Conservation (phyloP, 1,139 yeast genomes). For the Magnusiomyces suaveolens region DNA sequence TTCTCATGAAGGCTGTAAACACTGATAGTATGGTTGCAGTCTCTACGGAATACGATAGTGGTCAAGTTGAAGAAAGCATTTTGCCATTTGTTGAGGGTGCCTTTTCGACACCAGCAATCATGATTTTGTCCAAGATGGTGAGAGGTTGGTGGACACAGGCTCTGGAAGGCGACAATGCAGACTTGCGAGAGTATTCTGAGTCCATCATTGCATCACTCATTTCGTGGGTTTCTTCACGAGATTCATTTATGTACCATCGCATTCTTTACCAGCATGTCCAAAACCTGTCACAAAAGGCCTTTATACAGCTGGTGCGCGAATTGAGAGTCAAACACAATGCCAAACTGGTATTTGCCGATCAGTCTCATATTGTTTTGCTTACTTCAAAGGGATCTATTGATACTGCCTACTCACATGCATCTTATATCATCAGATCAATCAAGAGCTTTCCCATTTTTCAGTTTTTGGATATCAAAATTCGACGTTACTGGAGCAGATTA, state of each 20-base stretch:
- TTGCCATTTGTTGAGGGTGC: slow-evolving; percentile 43
- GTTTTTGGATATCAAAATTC: slow-evolving; percentile 65
- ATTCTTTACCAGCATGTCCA: slow-evolving; percentile 79
- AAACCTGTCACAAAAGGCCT: slow-evolving; percentile 73
- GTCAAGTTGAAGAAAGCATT: slow-evolving; percentile 12
- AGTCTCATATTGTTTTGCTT: slow-evolving; percentile 62
- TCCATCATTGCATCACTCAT: slow-evolving; percentile 74
- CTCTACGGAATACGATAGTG: slow-evolving; percentile 17
- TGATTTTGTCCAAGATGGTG: slow-evolving; percentile 62
- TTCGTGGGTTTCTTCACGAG: slow-evolving; percentile 76
- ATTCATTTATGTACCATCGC: slow-evolving; percentile 66
- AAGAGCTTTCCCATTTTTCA: slow-evolving; percentile 75
- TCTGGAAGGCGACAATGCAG: slow-evolving; percentile 52
- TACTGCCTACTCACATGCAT: slow-evolving; percentile 89
- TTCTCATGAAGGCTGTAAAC: slow-evolving; percentile 72
- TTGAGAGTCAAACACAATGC: slow-evolving; percentile 67
- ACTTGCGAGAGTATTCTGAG: slow-evolving; percentile 39
- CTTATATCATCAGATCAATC: slow-evolving; percentile 69
- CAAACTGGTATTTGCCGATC: slow-evolving; percentile 66
- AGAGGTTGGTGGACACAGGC: slow-evolving; percentile 96
- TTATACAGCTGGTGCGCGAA: slow-evolving; percentile 72
- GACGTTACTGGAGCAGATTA: slow-evolving; percentile 79
- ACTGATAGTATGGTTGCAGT: slow-evolving; percentile 51
- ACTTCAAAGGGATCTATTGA: slow-evolving; percentile 75
- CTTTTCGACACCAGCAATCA: slow-evolving; percentile 67